Percentiles rank a stretch among this genome's conserved stretches.
Conservation (phyloP, 371 early-diverging fungal species). For the Rhizopus sp. region DNA sequence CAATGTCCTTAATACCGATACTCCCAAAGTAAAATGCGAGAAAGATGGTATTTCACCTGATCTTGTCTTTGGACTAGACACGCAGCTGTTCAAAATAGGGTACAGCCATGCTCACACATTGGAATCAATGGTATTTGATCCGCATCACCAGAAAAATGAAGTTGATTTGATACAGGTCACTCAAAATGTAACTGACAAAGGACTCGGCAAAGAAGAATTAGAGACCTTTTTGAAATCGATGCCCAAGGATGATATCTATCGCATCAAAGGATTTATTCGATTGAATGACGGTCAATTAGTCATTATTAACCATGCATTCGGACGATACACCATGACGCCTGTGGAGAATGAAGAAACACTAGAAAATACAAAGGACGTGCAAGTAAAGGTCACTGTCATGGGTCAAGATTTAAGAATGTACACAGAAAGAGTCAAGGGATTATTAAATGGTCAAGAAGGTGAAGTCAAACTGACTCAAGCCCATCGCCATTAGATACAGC, state of each 20-base stretch:
- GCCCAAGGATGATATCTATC: constrained; percentile 83
- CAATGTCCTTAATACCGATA: constrained; percentile 93
- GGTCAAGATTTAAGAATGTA: constrained; percentile 61
- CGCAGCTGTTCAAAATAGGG: constrained; percentile 72
- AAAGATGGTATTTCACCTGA: constrained; percentile 69
- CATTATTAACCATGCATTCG: constrained; percentile 94
- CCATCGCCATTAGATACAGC: constrained; percentile 39
- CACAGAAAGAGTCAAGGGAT: constrained; percentile 37
- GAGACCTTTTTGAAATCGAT: constrained; percentile 66
- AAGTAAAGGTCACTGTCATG: constrained; percentile 59
- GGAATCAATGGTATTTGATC: constrained; percentile 48
- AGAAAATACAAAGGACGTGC: constrained; percentile 40
- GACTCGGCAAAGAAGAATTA: constrained; percentile 32
- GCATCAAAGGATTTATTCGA: constrained; percentile 89
- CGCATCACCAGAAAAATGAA: constrained; percentile 73
- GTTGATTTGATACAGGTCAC: constrained; percentile 76
- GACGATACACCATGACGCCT: constrained; percentile 72
- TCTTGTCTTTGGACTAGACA: constrained; percentile 90
- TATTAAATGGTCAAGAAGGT: constrained; percentile 31
- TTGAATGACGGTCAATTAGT: constrained; percentile 50
- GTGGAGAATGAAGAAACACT: constrained; percentile 43
- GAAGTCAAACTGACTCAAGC: constrained; percentile 44
- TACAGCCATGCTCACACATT: constrained; percentile 38
- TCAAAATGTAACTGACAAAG: constrained; percentile 19
- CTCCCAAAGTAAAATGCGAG: constrained; percentile 82